These are phyloP conservation scores for Blepharisma undulans DNA, from an alignment of 169 alveolate species.

Conservation along the genomic window DNA sequence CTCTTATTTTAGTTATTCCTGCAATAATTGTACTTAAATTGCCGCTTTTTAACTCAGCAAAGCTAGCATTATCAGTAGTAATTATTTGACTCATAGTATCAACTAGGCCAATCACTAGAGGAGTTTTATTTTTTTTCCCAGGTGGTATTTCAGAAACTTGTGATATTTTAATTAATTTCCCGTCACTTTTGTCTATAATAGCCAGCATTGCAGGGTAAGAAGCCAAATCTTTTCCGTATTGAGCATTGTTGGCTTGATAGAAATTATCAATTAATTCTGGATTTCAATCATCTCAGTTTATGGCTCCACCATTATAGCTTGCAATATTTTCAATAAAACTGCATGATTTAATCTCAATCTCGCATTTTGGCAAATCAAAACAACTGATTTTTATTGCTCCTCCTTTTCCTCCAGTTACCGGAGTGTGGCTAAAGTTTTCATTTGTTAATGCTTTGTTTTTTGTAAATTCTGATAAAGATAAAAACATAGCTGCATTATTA, in stretches of 20 bases:
- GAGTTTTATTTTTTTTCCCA: background rate
- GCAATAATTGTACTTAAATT: background rate
- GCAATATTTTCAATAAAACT: background rate
- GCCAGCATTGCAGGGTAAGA: background rate
- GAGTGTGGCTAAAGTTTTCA: background rate
- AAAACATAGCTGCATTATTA: background rate
- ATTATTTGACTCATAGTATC: background rate
- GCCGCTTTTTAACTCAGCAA: background rate
- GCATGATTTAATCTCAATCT: background rate
- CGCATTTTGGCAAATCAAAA: background rate
- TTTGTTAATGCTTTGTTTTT: background rate
- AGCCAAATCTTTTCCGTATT: slow-evolving; percentile 17
- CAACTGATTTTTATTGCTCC: background rate
- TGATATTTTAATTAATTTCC: background rate
- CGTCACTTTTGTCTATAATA: background rate
- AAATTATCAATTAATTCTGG: background rate
- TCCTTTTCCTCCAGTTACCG: background rate
- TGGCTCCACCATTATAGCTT: background rate
- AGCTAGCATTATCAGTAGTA: slow-evolving; percentile 12
- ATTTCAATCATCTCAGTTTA: background rate
- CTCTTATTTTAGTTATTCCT: background rate
- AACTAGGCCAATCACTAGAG: background rate
- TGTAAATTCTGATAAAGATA: background rate
- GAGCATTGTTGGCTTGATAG: background rate
- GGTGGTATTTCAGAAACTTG: background rate